These are phyloP conservation scores for Globisporangium recalcitrans DNA, from an alignment of 352 stramenopile genomes.

Conservation along the genomic window DNA sequence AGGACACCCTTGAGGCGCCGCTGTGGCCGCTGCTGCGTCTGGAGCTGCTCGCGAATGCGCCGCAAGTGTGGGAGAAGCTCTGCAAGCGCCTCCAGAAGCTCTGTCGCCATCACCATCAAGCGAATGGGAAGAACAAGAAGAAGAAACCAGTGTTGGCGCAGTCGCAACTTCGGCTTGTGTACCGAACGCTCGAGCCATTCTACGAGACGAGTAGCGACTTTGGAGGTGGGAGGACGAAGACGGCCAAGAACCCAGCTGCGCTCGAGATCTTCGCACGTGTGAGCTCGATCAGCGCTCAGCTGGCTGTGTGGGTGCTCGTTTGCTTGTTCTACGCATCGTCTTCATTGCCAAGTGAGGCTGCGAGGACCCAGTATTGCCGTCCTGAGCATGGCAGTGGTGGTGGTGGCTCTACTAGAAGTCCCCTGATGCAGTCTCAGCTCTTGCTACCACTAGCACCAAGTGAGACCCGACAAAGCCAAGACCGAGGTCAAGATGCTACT, in stretches of 20 bases:
- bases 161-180: slow-evolving; percentile 38
- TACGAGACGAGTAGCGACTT: background rate
- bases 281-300: slow-evolving; percentile 42
- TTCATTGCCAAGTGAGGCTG: background rate
- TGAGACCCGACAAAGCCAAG: background rate
- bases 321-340: slow-evolving; percentile 23
- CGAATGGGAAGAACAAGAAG: slow-evolving; percentile 3
- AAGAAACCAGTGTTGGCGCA: slow-evolving; percentile 16
- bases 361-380: background rate
- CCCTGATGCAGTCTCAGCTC: background rate
- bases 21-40: slow-evolving; percentile 53
- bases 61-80: slow-evolving; percentile 32
- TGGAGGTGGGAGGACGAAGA: background rate
- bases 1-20: slow-evolving; percentile 20
- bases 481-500: background rate
- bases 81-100: slow-evolving; percentile 35
- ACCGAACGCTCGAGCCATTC: slow-evolving; percentile 22
- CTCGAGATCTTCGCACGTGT: slow-evolving; percentile 22
- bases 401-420: background rate
- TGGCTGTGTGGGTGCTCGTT: slow-evolving; percentile 38
- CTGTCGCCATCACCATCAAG: slow-evolving; percentile 11
- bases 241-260: background rate
- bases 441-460: background rate
- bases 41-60: slow-evolving; percentile 32
- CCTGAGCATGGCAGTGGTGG: background rate